A percentile compares a stretch with the other conserved stretches of the same genome.
These are phyloP conservation scores for Persicaria tinctoria DNA, from an alignment of 148 eudicot species.

Conservation along the genomic window DNA sequence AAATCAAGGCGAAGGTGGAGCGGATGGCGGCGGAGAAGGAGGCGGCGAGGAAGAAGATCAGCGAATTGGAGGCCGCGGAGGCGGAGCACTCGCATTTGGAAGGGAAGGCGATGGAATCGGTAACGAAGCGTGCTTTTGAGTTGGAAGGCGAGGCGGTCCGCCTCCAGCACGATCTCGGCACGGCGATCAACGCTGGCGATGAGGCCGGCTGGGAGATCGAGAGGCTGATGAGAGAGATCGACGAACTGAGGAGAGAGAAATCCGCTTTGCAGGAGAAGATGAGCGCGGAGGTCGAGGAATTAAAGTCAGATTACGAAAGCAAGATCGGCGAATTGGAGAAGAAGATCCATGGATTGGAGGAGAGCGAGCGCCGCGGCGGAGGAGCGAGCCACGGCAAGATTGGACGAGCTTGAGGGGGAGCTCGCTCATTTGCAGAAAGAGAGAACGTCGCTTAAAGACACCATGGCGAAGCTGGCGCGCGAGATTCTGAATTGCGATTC, in stretches of 20 bases:
- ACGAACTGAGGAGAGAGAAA: background rate
- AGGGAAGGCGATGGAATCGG: slow-evolving; percentile 24
- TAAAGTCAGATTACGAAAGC: slow-evolving; percentile 4
- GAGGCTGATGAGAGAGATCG: slow-evolving; percentile 4
- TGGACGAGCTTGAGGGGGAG: background rate
- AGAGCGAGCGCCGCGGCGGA: slow-evolving; percentile 5
- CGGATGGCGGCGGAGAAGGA: slow-evolving; percentile 1
- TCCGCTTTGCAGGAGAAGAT: background rate
- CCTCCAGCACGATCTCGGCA: slow-evolving; percentile 37
- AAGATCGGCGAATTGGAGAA: slow-evolving; percentile 9
- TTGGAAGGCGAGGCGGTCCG: slow-evolving; percentile 36
- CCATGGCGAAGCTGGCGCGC: background rate
- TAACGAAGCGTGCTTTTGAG: slow-evolving; percentile 30
- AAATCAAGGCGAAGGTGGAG: slow-evolving; percentile 17
- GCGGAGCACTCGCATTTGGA: slow-evolving; percentile 19
- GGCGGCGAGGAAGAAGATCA: background rate
- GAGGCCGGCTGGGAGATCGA: slow-evolving; percentile 24
- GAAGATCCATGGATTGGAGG: background rate
- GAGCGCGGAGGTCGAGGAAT: background rate
- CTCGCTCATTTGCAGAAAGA: slow-evolving; percentile 7
- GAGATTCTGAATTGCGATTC: background rate
- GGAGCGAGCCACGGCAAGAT: slow-evolving; percentile 6
- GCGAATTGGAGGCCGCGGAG: slow-evolving; percentile 5
- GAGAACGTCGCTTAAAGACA: background rate
- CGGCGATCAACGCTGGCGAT: slow-evolving; percentile 20